Evolutionary conservation across 768 basidiomycete species (phyloP), one percentile per base, ranked within the genome.

Genomic region (Serendipita sp.): DNA sequence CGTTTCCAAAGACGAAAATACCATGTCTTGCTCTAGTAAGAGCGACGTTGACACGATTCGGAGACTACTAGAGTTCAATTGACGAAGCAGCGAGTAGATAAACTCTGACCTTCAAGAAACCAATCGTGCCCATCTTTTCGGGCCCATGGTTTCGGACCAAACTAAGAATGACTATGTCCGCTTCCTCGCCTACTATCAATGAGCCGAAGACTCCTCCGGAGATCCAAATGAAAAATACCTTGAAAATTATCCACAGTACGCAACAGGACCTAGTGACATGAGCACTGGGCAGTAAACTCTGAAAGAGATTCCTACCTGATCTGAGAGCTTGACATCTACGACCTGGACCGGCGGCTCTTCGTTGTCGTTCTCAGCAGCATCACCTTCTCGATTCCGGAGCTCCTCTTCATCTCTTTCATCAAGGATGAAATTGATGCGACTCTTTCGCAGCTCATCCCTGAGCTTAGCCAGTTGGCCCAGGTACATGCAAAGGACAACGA

Each of bases 191-290:
- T 65, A 45, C 20, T 2, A 11, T 20, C 56, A 62, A 1, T 45
- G 64, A 60, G 26, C 30, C 28, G 33, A 13, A 1, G 63, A 41
- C 11, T 9, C 61, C 50, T 34, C 14, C 22, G 24, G 43, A 33
- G 1, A 1, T 26, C 38, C n/a, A 67, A 51, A 9, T 26, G 17
- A n/a, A 20, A 53, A 68, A 16, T 66, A 80, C 81, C 88, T 71
- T 90, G 88, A 68, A 81, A 90, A 60, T 84, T 88, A 65, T 90
- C 87, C 1, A 90, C 79, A 0, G 87, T 89, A 3, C 88, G 79
- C 3, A 90, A 73, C 4, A 80, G 77, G 42, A 88, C 79, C 85
- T 87, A 61, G 48, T 0, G 1, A 50, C 11, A 42, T 11, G 13
- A 3, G 7, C 2, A 42, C 24, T 7, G 5, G 3, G 26, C 67